phyloP scores from a whole-genome alignment of 345 rosid genomes.

The Brassica juncea region DNA sequence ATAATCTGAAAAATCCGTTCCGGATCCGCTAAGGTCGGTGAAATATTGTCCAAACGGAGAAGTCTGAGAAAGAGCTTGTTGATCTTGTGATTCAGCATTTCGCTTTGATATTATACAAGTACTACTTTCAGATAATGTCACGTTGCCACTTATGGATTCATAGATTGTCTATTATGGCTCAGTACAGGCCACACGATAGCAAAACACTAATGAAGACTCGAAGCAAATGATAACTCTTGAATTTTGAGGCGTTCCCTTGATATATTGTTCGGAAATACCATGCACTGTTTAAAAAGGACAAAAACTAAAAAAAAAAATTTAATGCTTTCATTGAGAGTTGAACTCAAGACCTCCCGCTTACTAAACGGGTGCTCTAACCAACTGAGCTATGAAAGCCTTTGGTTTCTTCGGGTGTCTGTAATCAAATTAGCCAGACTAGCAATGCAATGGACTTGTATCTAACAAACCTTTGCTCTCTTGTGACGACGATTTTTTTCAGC shows the following conservation, averaged over 20 bases:
- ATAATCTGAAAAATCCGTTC: too few relatives aligned
- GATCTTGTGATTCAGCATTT: too few relatives aligned
- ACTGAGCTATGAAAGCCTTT: constrained; percentile 75
- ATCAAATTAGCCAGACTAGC: too few relatives aligned
- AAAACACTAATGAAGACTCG: background rate
- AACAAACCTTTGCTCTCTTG: background rate
- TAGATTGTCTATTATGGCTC: too few relatives aligned
- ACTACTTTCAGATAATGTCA: background rate
- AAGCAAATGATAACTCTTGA: background rate
- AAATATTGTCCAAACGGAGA: too few relatives aligned
- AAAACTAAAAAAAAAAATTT: background rate
- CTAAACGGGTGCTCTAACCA: constrained; percentile 96
- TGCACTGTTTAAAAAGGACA: background rate
- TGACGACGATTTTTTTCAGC: too few relatives aligned
- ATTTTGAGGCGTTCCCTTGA: background rate
- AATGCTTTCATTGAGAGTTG: constrained; percentile 70
- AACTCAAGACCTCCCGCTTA: constrained; percentile 99
- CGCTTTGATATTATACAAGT: background rate
- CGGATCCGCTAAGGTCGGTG: too few relatives aligned
- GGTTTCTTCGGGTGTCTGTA: background rate
- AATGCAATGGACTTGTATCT: too few relatives aligned
- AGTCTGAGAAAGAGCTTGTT: too few relatives aligned
- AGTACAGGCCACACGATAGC: background rate
- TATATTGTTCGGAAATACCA: background rate
- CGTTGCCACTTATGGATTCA: background rate